Evolutionary conservation across 2,329 filamentous ascomycete genomes (phyloP), one percentile per base, ranked within the genome.

Genomic region (Leptographium wingfieldii): DNA sequence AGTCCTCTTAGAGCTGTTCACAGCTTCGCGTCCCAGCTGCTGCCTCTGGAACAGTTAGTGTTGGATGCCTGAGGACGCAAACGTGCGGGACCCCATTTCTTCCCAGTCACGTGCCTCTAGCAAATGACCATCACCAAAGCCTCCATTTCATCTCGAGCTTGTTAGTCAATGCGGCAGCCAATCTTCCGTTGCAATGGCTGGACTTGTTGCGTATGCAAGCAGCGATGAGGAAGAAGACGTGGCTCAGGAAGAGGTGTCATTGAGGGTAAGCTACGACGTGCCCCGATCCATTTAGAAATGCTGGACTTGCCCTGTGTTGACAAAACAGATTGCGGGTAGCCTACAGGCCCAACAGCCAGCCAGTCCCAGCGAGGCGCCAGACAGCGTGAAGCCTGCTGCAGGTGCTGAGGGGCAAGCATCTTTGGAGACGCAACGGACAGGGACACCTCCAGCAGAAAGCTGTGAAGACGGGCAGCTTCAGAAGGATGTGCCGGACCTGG

Each of bases 171-270:
- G 22, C n/a, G n/a, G 46, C 46, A 25, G 38, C 38, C 38, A 2
- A 40, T 40, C 12, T 40, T 40, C 16, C 38, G 38, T 31, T 1
- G 61, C 64, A n/a, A 74, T 77, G 75, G 72, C 72, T 53, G 76
- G 72, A 1, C 72, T 81, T 14, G 78, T 81, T 9, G 72, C 67
- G 40, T 81, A 81, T 63, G 77, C 72, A 16, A 81, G 78, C 65
- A 80, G 78, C 59, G 77, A 79, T 52, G 78, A 80, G 1, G 78
- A 79, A 6, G 73, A 76, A 3, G 74, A 74, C 2, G 63, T 3
- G 27, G 51, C 29, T 10, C 48, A 49, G 48, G 19, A 38, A 27
- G 48, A 27, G 31, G 11, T 11, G 2, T 9, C n/a, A 11, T 5
- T 25, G 5, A 38, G 27, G 31, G 48, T 53, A 10, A 53, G 46